These are phyloP conservation scores for Aspergillus heteromorphus DNA, from an alignment of 495 filamentous ascomycete genomes.

Conservation along the genomic window DNA sequence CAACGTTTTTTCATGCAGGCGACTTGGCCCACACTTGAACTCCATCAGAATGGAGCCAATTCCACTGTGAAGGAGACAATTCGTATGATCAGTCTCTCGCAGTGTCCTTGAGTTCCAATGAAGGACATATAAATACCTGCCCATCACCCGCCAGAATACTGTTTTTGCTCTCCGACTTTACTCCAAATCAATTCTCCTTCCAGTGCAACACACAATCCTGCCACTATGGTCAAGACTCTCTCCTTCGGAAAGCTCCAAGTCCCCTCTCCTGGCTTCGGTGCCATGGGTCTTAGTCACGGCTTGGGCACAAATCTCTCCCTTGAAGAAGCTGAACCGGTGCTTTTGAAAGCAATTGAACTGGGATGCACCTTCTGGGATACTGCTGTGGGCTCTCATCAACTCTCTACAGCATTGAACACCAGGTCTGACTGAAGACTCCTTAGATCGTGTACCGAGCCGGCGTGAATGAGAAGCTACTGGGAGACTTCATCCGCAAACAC, in stretches of 20 bases:
- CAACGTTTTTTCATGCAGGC: too few relatives aligned
- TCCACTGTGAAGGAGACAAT: too few relatives aligned
- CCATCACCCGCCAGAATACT: too few relatives aligned
- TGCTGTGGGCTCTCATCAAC: constrained; percentile 25
- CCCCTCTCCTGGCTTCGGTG: constrained; percentile 40
- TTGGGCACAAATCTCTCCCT: constrained; percentile 36
- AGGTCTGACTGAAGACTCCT: background rate
- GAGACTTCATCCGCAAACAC: constrained; percentile 50
- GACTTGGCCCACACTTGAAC: too few relatives aligned
- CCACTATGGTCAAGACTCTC: constrained; percentile 39
- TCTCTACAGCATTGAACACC: background rate
- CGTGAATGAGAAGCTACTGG: constrained; percentile 46
- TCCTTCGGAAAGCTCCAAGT: constrained; percentile 36
- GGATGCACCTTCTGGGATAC: constrained; percentile 53
- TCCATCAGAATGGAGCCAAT: too few relatives aligned
- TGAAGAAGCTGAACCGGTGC: constrained; percentile 45
- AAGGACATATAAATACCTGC: too few relatives aligned
- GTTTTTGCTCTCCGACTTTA: too few relatives aligned
- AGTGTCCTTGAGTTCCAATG: too few relatives aligned
- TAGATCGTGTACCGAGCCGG: constrained; percentile 45
- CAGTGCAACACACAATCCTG: background rate
- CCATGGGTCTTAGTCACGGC: constrained; percentile 42
- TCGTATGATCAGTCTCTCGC: too few relatives aligned
- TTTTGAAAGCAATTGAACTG: constrained; percentile 45
- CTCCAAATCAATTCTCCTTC: too few relatives aligned